Evolutionary conservation across 805 yeast species (phyloP), one percentile per base, ranked within the genome.

Genomic region (Kazachstania taianensis): DNA sequence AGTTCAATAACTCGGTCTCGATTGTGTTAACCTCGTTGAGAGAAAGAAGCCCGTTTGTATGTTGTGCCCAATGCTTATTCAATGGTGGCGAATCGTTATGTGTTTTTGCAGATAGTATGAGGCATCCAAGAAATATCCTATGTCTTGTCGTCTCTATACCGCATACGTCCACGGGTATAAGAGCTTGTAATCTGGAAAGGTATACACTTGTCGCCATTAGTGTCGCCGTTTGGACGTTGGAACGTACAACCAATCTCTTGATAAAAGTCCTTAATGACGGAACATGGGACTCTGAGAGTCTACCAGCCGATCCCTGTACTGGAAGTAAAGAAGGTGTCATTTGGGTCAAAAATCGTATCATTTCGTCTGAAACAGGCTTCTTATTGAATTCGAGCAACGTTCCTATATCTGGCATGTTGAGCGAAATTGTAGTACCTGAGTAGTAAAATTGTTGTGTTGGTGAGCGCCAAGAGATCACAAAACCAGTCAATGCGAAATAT

Each of bases 91-190:
- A 81, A 65, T 89, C 98, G 61, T 89, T 89, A 44, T 87, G 71
- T 43, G 77, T 78, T 64, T 89, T 89, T 12, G 97, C 96, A n/a
- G 94, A 82, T 33, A 92, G 62, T 30, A 89, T 84, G 38, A 89
- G 68, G 30, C 95, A 75, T 0, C 96, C 95, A 35, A 89, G 65
- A 46, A 89, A 92, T 39, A 89, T 83, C 41, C 97, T 71, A 64
- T 89, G 98, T 53, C 94, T 73, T 7, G 97, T 86, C 36, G 96
- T 81, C 36, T 75, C 85, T 70, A 87, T 85, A 15, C 97, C 97
- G 42, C 79, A 75, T 8, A 94, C 94, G 56, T 81, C 81, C 20
- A 83, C 73, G 3, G 97, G 96, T 37, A 92, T 70, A 7, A 80
- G 68, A 36, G 73, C 70, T 46, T 89, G 74, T 46, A 92, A 67